Percentiles rank a stretch among this genome's conserved stretches.
Conservation (phyloP, 1,284 basidiomycete genomes). For the Heterobasidion parviporum region DNA sequence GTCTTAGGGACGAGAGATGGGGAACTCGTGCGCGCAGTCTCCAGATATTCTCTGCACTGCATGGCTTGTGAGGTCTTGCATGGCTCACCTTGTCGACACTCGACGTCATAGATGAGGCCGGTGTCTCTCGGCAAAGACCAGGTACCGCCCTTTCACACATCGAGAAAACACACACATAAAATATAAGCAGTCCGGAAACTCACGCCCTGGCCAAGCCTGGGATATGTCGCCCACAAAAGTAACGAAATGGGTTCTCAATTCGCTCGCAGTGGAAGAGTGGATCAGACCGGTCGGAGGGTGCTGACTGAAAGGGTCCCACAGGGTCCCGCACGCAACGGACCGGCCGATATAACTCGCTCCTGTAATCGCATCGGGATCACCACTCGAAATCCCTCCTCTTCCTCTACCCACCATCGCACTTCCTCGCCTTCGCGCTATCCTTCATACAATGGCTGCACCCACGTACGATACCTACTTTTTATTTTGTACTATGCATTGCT, state of each 20-base stretch:
- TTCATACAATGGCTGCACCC: slow-evolving; percentile 32
- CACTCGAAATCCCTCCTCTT: slow-evolving; percentile 11
- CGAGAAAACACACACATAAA: background rate
- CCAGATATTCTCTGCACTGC: no score
- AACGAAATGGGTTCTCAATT: background rate
- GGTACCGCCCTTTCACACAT: no score
- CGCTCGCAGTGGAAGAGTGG: background rate
- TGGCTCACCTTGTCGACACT: no score
- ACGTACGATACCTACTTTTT: slow-evolving; percentile 23
- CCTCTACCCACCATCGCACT: slow-evolving; percentile 18
- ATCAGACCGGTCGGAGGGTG: background rate
- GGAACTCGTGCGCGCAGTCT: no score
- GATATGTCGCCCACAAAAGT: background rate
- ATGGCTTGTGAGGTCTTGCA: no score
- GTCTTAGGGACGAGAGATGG: no score
- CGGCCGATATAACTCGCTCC: background rate
- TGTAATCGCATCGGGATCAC: slow-evolving; percentile 1
- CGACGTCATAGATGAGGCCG: no score
- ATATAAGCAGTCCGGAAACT: background rate
- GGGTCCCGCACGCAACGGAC: background rate
- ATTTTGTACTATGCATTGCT: background rate
- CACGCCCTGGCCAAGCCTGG: background rate
- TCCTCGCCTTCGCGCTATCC: slow-evolving; percentile 17
- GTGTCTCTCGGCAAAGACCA: no score
- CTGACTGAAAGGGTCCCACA: background rate